Evolutionary conservation across 2,329 filamentous ascomycete genomes (phyloP).

Genomic region (Ceratocystis colombiana): DNA sequence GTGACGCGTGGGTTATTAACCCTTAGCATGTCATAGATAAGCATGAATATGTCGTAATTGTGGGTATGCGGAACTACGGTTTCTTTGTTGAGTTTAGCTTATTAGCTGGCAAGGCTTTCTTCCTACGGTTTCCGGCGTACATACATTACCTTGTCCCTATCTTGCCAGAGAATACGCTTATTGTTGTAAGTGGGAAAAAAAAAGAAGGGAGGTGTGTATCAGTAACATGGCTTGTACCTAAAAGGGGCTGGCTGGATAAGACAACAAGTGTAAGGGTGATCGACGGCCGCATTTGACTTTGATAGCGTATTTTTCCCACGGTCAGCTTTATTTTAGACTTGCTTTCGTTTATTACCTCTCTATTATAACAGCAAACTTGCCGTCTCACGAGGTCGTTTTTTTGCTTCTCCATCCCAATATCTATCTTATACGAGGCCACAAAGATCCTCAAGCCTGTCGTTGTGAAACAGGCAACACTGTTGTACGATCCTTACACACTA

Average conservation of each 20-base stretch:
- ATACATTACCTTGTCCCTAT: neutral
- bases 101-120: neutral
- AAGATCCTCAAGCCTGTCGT: neutral
- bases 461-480: neutral
- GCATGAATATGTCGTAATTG: neutral
- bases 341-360: neutral
- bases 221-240: too few relatives aligned
- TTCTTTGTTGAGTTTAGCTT: too few relatives aligned
- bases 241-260: constrained; percentile 7
- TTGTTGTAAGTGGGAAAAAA: neutral
- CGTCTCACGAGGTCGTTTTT: neutral
- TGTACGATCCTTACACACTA: neutral
- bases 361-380: neutral
- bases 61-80: neutral
- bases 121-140: constrained; percentile 15
- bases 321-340: neutral
- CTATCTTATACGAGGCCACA: neutral
- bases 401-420: neutral
- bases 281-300: neutral
- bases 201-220: too few relatives aligned
- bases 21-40: neutral
- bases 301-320: neutral
- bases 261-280: neutral
- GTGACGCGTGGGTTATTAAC: neutral
- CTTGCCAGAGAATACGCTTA: too few relatives aligned